Conservation (phyloP, 2,329 filamentous ascomycete species). For the Penicillium sp. region DNA sequence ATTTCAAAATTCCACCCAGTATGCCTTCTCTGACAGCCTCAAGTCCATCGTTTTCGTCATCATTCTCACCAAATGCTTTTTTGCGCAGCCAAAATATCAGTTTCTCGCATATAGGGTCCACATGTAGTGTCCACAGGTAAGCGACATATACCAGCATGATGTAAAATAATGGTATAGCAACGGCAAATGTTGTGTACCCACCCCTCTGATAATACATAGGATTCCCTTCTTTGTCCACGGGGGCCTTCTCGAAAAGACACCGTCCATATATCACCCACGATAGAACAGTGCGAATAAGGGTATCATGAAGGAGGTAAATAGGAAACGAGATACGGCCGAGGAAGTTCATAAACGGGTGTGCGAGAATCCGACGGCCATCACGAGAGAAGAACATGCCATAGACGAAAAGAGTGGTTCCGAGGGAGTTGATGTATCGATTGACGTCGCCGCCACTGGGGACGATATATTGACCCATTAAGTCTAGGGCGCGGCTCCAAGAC, state of each 20-base stretch:
- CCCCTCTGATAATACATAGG: background rate
- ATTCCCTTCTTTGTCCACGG: background rate
- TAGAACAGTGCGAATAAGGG: conserved; percentile 27
- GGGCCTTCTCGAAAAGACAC: conserved; percentile 2
- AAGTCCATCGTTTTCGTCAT: too few relatives aligned
- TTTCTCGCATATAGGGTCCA: background rate
- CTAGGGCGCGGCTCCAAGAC: conserved; percentile 23
- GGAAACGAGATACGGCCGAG: conserved; percentile 29
- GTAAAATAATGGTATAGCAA: background rate
- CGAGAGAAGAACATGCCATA: conserved; percentile 27
- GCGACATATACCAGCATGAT: background rate
- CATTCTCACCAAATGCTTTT: background rate
- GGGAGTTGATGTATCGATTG: conserved; percentile 23
- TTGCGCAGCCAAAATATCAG: background rate
- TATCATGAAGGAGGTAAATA: conserved; percentile 30
- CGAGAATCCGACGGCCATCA: conserved; percentile 20
- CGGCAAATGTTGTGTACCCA: background rate
- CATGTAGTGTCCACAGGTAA: background rate
- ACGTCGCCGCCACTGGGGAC: conserved; percentile 21
- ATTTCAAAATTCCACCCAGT: too few relatives aligned
- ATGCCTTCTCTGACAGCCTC: too few relatives aligned
- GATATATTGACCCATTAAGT: conserved; percentile 9
- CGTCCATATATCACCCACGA: conserved; percentile 25
- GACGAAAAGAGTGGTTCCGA: conserved; percentile 25
- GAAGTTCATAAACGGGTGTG: conserved; percentile 25